Evolutionary conservation across 106 monocot species (phyloP).

Genomic region (Dioscorea alata): DNA sequence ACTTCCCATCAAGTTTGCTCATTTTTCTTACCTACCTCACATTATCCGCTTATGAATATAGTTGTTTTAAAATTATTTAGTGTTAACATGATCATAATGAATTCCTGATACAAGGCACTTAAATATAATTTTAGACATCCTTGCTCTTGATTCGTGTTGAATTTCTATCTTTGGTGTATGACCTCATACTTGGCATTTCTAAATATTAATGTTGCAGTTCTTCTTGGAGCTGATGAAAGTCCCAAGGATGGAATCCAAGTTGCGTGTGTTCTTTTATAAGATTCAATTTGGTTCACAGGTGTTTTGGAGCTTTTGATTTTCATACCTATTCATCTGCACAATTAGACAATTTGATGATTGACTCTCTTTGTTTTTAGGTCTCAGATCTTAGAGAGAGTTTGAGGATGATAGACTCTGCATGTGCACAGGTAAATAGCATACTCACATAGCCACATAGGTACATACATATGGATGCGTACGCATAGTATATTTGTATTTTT

Average conservation of each 20-base stretch:
- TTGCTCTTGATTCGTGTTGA: too few species aligned
- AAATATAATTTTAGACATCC: too few species aligned
- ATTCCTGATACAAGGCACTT: too few species aligned
- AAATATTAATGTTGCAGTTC: slow-evolving; percentile 32
- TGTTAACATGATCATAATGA: too few species aligned
- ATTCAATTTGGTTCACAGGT: slow-evolving; percentile 23
- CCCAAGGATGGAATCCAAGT: slow-evolving; percentile 52
- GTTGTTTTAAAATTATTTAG: too few species aligned
- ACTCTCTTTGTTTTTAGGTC: slow-evolving; percentile 22
- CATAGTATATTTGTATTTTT: background rate
- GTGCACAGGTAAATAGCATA: slow-evolving; percentile 29
- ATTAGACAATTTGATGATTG: too few species aligned
- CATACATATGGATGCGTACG: background rate
- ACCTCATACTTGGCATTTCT: too few species aligned
- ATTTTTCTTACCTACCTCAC: too few species aligned
- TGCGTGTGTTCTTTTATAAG: slow-evolving; percentile 58
- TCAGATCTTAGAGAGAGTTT: slow-evolving; percentile 65
- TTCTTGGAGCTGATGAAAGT: slow-evolving; percentile 78
- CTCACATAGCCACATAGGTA: background rate
- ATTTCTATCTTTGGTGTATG: too few species aligned
- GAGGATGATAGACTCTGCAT: slow-evolving; percentile 45
- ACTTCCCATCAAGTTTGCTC: too few species aligned
- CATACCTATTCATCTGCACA: too few species aligned
- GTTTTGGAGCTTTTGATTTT: background rate
- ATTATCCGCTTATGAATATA: too few species aligned